Conservation (phyloP, 75 land plant species). For the Cupressus sempervirens region DNA sequence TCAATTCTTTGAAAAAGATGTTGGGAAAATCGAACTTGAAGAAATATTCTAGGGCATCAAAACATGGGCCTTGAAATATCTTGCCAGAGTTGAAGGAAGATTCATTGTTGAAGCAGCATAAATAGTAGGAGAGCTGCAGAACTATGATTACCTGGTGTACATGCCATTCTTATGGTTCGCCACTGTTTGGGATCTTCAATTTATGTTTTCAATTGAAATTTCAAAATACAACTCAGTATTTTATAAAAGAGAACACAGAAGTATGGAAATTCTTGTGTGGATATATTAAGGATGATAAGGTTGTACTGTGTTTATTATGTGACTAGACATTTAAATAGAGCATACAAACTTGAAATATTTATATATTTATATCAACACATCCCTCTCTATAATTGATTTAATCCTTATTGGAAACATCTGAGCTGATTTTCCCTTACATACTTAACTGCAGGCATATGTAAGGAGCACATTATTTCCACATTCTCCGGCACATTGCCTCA, state of each 20-base stretch:
- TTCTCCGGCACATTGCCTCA: slow-evolving; percentile 84
- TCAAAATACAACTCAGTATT: neutral
- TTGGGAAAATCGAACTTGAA: neutral
- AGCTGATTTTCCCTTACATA: neutral
- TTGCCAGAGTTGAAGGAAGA: neutral
- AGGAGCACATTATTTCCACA: slow-evolving; percentile 86
- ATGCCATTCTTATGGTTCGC: neutral
- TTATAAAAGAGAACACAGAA: neutral
- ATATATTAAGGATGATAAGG: neutral
- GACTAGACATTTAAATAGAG: neutral
- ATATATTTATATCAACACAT: neutral
- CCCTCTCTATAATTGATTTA: neutral
- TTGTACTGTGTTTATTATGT: neutral
- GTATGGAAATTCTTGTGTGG: neutral
- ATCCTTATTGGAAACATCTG: neutral
- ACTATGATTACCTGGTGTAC: neutral
- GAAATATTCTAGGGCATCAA: neutral
- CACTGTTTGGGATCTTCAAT: neutral
- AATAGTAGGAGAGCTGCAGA: neutral
- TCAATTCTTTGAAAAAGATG: neutral
- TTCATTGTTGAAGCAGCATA: neutral
- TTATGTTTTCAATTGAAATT: neutral
- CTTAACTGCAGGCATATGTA: slow-evolving; percentile 66
- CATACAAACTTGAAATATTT: neutral
- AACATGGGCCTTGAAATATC: neutral